These are phyloP conservation scores for Puccinia coronata DNA, from an alignment of 1,284 basidiomycete species.

Conservation along the genomic window DNA sequence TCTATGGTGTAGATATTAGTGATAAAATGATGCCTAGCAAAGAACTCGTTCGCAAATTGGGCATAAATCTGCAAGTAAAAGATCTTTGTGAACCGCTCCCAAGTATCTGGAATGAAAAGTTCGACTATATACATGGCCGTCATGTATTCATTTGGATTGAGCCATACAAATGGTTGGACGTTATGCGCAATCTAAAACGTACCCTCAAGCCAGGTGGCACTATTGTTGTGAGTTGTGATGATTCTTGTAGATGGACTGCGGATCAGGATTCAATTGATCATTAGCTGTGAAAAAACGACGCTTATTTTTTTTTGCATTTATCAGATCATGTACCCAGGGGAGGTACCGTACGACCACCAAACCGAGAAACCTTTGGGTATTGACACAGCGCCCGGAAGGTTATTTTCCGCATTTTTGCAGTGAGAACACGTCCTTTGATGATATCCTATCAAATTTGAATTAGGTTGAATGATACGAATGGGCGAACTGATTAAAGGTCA, in stretches of 20 bases:
- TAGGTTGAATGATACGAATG: background rate
- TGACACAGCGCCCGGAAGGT: constrained; percentile 23
- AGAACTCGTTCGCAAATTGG: constrained; percentile 9
- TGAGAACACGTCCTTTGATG: background rate
- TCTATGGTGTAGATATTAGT: constrained; percentile 34
- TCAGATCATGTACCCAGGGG: constrained; percentile 41
- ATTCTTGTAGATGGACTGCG: background rate
- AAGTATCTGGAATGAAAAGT: constrained; percentile 32
- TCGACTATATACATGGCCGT: constrained; percentile 34
- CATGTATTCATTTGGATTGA: constrained; percentile 46
- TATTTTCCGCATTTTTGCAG: constrained; percentile 43
- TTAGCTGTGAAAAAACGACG: background rate
- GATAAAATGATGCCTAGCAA: constrained; percentile 31
- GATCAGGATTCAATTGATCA: background rate
- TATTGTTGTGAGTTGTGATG: constrained; percentile 15
- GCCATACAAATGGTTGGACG: constrained; percentile 29
- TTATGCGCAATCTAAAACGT: constrained; percentile 28
- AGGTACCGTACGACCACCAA: constrained; percentile 15
- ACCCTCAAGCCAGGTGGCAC: constrained; percentile 39
- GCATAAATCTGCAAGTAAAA: constrained; percentile 14
- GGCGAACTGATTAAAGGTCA: background rate
- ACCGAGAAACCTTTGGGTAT: constrained; percentile 18
- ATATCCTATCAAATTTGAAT: background rate
- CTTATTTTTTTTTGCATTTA: background rate
- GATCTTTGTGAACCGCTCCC: constrained; percentile 36